A percentile compares a stretch with the other conserved stretches of the same genome.
These are phyloP conservation scores for Ascoidea tarda DNA, from an alignment of 805 yeast species.

Conservation along the genomic window DNA sequence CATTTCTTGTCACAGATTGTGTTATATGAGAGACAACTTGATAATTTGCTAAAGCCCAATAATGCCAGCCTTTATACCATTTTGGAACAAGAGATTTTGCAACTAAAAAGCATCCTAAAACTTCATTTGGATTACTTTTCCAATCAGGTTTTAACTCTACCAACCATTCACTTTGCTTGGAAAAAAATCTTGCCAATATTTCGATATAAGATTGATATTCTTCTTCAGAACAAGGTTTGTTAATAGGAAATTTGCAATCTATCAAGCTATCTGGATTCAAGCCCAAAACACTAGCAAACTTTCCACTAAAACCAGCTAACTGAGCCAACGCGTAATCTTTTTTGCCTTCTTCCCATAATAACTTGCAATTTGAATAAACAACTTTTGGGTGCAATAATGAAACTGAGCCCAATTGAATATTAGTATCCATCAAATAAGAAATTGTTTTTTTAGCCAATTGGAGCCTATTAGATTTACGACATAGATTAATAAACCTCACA, in stretches of 20 bases:
- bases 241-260: slow-evolving; percentile 70
- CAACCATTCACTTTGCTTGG: slow-evolving; percentile 99
- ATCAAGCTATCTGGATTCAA: slow-evolving; percentile 78
- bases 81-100: slow-evolving; percentile 89
- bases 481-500: slow-evolving; percentile 94
- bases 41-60: slow-evolving; percentile 97
- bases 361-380: slow-evolving; percentile 91
- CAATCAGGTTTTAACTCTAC: slow-evolving; percentile 67
- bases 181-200: slow-evolving; percentile 81
- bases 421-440: slow-evolving; percentile 38
- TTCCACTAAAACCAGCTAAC: slow-evolving; percentile 78
- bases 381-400: slow-evolving; percentile 41
- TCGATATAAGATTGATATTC: slow-evolving; percentile 56
- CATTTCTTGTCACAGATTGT: slow-evolving; percentile 14
- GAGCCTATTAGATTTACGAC: slow-evolving; percentile 86
- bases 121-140: slow-evolving; percentile 64
- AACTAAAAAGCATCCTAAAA: slow-evolving; percentile 78
- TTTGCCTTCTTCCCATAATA: slow-evolving; percentile 93
- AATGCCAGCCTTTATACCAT: slow-evolving; percentile 99
- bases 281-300: slow-evolving; percentile 81
- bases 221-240: slow-evolving; percentile 39
- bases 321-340: slow-evolving; percentile 77
- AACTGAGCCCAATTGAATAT: slow-evolving; percentile 20
- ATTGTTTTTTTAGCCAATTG: slow-evolving; percentile 89
- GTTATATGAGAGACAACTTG: slow-evolving; percentile 70